phyloP scores from a whole-genome alignment of 768 basidiomycete genomes.

The Suillus sp. region DNA sequence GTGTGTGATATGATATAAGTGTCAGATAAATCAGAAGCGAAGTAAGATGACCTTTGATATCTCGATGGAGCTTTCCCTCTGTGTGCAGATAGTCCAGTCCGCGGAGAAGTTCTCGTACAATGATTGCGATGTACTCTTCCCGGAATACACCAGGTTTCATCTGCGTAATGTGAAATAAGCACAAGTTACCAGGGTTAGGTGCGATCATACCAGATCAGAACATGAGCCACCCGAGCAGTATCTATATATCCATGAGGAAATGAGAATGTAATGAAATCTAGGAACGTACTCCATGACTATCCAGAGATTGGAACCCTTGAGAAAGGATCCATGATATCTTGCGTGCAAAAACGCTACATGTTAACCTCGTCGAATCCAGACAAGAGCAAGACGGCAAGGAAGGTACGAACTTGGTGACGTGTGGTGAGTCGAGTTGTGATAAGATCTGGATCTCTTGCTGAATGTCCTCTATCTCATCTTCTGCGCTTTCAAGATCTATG shows the following conservation, averaged over 20 bases:
- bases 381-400: slow-evolving; percentile 21
- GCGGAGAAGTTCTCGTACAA: slow-evolving; percentile 86
- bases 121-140: slow-evolving; percentile 99
- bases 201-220: slow-evolving; percentile 80
- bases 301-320: slow-evolving; percentile 97
- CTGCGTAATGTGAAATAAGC: slow-evolving; percentile 42
- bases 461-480: slow-evolving; percentile 99
- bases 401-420: slow-evolving; percentile 86
- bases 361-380: slow-evolving; percentile 37
- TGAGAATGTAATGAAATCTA: slow-evolving; percentile 17
- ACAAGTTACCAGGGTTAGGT: slow-evolving; percentile 6
- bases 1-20: slow-evolving; percentile 9
- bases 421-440: slow-evolving; percentile 92
- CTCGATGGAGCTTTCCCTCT: slow-evolving; percentile 97
- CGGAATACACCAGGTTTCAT: slow-evolving; percentile 99
- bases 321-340: slow-evolving; percentile 93
- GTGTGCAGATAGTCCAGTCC: slow-evolving; percentile 95
- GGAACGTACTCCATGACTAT: slow-evolving; percentile 92
- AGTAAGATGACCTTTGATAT: slow-evolving; percentile 85
- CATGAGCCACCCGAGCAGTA: slow-evolving; percentile 99
- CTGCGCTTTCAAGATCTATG: slow-evolving; percentile 97
- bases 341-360: slow-evolving; percentile 27
- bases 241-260: slow-evolving; percentile 38
- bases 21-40: neutral
- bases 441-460: slow-evolving; percentile 99